These are phyloP conservation scores for Boletus calvinii DNA, from an alignment of 1,284 basidiomycete species.

Conservation along the genomic window DNA sequence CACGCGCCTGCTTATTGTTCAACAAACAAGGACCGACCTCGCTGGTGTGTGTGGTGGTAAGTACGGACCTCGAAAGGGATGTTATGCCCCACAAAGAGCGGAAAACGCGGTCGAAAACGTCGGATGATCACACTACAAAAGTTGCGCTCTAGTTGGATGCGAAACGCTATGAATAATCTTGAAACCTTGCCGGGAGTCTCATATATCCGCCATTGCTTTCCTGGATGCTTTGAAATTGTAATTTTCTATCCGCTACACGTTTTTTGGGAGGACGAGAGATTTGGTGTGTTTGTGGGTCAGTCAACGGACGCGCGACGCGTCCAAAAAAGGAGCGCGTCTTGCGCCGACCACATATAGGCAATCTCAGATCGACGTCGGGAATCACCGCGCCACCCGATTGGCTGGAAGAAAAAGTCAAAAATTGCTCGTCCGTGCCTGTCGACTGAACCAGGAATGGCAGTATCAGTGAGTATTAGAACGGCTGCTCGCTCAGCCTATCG, in stretches of 20 bases:
- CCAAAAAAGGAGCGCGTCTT: constrained; percentile 44
- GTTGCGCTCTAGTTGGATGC: constrained; percentile 15
- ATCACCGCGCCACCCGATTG: constrained; percentile 20
- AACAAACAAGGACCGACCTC: background rate
- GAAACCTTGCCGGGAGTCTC: constrained; percentile 15
- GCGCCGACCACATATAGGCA: constrained; percentile 35
- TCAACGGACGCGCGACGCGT: constrained; percentile 34
- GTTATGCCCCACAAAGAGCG: constrained; percentile 13
- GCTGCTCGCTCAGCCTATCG: constrained; percentile 73
- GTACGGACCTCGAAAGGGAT: constrained; percentile 10
- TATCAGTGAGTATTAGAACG: constrained; percentile 44
- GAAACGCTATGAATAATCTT: constrained; percentile 22
- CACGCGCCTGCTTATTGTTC: constrained; percentile 13
- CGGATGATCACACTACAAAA: constrained; percentile 16
- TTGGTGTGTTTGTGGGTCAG: constrained; percentile 34
- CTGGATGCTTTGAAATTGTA: constrained; percentile 20
- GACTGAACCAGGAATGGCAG: constrained; percentile 38
- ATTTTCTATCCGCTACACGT: constrained; percentile 31
- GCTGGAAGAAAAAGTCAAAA: constrained; percentile 6
- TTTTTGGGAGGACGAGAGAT: constrained; percentile 34
- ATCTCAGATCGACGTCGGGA: constrained; percentile 32
- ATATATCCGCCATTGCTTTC: constrained; percentile 20
- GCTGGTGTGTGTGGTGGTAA: constrained; percentile 3
- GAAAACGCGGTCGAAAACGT: constrained; percentile 19
- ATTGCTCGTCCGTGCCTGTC: too few species aligned